A percentile compares a stretch with the other conserved stretches of the same genome.
Conservation (phyloP, 805 yeast species). For the Sporopachydermia quercuum region DNA sequence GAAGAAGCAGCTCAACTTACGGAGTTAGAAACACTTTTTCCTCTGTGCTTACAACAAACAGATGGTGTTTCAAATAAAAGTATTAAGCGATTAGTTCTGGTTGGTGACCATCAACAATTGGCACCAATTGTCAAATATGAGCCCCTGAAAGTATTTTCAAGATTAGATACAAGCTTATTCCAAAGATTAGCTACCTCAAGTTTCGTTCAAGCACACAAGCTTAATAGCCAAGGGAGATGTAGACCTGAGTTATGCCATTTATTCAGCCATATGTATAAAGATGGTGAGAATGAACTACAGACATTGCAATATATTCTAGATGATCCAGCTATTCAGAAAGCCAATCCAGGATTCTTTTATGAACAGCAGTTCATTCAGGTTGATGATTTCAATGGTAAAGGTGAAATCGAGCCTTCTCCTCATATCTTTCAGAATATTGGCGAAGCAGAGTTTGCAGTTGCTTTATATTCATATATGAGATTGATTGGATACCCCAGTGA, state of each 20-base stretch:
- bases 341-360: conserved; percentile 24
- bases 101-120: conserved; percentile 21
- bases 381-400: conserved; percentile 15
- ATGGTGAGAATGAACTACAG: not conserved
- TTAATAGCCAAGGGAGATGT: conserved; percentile 14
- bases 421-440: conserved; percentile 23
- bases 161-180: conserved; percentile 15
- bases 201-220: conserved; percentile 10
- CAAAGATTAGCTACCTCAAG: conserved; percentile 6
- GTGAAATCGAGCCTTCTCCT: conserved; percentile 17
- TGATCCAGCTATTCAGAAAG: conserved; percentile 10
- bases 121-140: conserved; percentile 13
- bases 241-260: conserved; percentile 11
- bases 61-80: not conserved
- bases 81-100: conserved; percentile 17
- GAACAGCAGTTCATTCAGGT: conserved; percentile 20
- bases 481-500: conserved; percentile 25
- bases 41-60: conserved; percentile 12
- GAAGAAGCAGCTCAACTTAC: conserved; percentile 20
- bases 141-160: conserved; percentile 7
- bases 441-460: conserved; percentile 34
- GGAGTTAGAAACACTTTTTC: conserved; percentile 19
- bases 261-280: not conserved
- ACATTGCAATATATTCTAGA: conserved; percentile 11
- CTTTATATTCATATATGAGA: conserved; percentile 31